Conservation (phyloP, 768 basidiomycete species). For the Boletales sp. region DNA sequence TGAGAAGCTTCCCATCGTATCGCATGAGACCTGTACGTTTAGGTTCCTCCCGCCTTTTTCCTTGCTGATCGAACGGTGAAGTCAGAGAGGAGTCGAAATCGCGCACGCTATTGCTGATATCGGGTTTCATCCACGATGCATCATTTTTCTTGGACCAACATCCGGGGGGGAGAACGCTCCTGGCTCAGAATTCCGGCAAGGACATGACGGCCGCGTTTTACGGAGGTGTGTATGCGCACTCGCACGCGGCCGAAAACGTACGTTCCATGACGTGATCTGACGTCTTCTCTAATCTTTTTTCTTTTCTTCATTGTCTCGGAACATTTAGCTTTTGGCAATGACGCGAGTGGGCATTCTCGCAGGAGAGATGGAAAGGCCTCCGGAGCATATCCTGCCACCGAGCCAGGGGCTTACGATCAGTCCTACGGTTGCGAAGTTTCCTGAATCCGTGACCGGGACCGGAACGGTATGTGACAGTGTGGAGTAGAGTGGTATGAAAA, state of each 20-base stretch:
- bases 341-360: slow-evolving; percentile 69
- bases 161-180: slow-evolving; percentile 68
- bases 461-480: not conserved
- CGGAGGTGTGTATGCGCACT: slow-evolving; percentile 80
- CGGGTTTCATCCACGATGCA: slow-evolving; percentile 87
- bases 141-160: slow-evolving; percentile 70
- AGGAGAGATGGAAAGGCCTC: slow-evolving; percentile 55
- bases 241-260: slow-evolving; percentile 79
- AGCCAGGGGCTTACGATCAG: slow-evolving; percentile 38
- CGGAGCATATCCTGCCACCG: slow-evolving; percentile 43
- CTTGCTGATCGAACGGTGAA: slow-evolving; percentile 22
- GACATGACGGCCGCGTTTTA: slow-evolving; percentile 85
- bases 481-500: not conserved
- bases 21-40: slow-evolving; percentile 75
- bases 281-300: slow-evolving; percentile 2
- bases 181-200: slow-evolving; percentile 62
- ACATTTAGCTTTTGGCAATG: slow-evolving; percentile 59
- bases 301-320: not conserved
- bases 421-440: slow-evolving; percentile 5
- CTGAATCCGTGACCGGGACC: not conserved
- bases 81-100: slow-evolving; percentile 66
- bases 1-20: slow-evolving; percentile 67
- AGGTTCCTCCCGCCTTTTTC: not conserved
- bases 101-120: slow-evolving; percentile 65
- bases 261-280: slow-evolving; percentile 17